These are phyloP conservation scores for Fabrea salina DNA, from an alignment of 169 alveolate species.

Conservation along the genomic window DNA sequence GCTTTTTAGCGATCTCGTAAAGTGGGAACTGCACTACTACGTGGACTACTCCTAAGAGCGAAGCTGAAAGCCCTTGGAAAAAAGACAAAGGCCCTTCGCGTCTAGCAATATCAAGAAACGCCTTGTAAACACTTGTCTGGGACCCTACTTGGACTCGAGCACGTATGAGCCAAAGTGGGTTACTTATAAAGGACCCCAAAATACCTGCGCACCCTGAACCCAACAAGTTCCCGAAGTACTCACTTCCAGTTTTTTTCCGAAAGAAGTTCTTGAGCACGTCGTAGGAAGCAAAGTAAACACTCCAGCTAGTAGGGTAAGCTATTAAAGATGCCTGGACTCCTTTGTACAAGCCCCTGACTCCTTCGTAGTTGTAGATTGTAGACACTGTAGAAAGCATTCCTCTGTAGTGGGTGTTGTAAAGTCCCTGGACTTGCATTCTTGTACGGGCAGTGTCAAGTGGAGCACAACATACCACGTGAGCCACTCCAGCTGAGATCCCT, in stretches of 20 bases:
- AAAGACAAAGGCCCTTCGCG: slow-evolving; percentile 13
- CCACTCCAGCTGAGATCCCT: slow-evolving; percentile 17
- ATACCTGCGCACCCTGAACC: slow-evolving; percentile 10
- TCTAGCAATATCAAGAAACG: neutral
- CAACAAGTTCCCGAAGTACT: neutral
- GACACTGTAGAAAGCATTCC: neutral
- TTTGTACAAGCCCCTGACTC: neutral
- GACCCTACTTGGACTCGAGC: neutral
- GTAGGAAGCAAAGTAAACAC: slow-evolving; percentile 8
- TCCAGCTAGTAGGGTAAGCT: slow-evolving; percentile 19
- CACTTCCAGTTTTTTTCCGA: neutral
- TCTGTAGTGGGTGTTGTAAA: neutral
- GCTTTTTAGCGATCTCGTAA: neutral
- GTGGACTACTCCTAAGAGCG: slow-evolving; percentile 7
- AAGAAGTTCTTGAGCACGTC: neutral
- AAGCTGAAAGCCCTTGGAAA: neutral
- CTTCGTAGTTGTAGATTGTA: slow-evolving; percentile 14
- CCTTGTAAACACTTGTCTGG: neutral
- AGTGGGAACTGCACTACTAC: slow-evolving; percentile 7
- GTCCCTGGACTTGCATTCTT: slow-evolving; percentile 15
- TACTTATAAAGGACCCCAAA: neutral
- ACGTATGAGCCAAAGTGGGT: slow-evolving; percentile 28
- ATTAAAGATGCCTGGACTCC: neutral
- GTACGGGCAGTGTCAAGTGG: slow-evolving; percentile 31
- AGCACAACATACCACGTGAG: slow-evolving; percentile 3